Conservation (phyloP, 768 basidiomycete species). For the Rhizopogon rudus region DNA sequence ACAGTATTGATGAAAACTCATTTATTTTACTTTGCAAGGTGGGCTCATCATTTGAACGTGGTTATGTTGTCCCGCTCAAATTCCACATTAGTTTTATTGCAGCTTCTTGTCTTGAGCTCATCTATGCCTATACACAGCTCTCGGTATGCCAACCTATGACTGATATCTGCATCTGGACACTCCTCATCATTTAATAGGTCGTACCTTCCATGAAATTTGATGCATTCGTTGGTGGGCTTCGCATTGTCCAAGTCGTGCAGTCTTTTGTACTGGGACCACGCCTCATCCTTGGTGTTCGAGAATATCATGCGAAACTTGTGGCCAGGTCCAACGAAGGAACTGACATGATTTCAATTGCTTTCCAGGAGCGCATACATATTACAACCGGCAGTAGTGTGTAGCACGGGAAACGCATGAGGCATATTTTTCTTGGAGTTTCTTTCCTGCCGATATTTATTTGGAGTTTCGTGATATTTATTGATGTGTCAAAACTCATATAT, state of each 20-base stretch:
- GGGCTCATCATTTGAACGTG: background rate
- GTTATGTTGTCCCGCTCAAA: background rate
- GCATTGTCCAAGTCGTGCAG: background rate
- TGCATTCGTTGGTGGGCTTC: background rate
- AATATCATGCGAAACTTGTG: background rate
- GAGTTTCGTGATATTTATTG: too few relatives aligned
- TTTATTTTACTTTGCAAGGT: background rate
- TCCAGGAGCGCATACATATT: background rate
- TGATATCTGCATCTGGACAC: background rate
- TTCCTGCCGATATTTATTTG: too few relatives aligned
- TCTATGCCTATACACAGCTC: background rate
- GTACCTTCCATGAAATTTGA: background rate
- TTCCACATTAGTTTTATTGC: background rate
- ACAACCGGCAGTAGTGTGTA: background rate
- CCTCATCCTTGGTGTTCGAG: background rate
- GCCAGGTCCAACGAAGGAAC: background rate
- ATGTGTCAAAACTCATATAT: too few relatives aligned
- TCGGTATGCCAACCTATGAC: background rate
- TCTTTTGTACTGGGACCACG: background rate
- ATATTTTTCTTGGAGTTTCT: background rate
- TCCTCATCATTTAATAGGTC: background rate
- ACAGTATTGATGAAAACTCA: background rate
- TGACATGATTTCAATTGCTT: background rate
- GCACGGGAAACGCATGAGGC: background rate
- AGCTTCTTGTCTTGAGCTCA: background rate